Base-by-base conservation (phyloP, 495 filamentous ascomycete species). In the Annulohypoxylon nitens region DNA sequence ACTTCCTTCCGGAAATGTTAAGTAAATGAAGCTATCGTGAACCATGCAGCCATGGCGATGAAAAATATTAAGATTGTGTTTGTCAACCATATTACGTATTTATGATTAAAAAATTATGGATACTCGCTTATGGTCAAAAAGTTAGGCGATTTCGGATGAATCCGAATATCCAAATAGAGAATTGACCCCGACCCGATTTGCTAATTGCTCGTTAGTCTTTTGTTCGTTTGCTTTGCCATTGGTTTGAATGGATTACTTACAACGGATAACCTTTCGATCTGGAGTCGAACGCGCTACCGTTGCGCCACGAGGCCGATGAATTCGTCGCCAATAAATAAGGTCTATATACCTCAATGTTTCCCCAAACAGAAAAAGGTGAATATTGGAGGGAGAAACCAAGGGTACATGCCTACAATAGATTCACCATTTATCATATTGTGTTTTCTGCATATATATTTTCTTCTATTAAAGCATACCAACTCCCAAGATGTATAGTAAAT, bases 211-310 rank as follows among this genome's bases (percentile, higher is more conserved):
- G 25, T 48, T 61, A 47, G 37, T 47, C 30, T 30, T 43, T 43
- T 16, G 20, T 11, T 45, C 45, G 53, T 14, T 61, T 58, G 54
- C 37, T 45, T 25, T 45, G 20, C 16, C 30, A 61, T 20, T 37
- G 20, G 30, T 36, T 61, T 30, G 59, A 61, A 61, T 45, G 16
- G 20, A 61, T 34, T 47, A 61, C 59, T 61, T 61, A 61, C 54
- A 68, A 69, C 66, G 66, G 66, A 69, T 69, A 69, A 69, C 66
- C 66, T 69, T 69, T 69, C 66, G 66, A 69, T 69, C 66, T 69
- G 66, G 66, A 69, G 66, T 69, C 66, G 66, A 69, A 69, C 66
- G 66, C 66, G 66, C 66, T 69, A 69, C 66, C 66, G 66, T 69
- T 69, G 66, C 66, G 66, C 66, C 66, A 69, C 66, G 59, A 69